These are phyloP conservation scores for Lathyrus oleraceus DNA, from an alignment of 306 rosid species.

Conservation along the genomic window DNA sequence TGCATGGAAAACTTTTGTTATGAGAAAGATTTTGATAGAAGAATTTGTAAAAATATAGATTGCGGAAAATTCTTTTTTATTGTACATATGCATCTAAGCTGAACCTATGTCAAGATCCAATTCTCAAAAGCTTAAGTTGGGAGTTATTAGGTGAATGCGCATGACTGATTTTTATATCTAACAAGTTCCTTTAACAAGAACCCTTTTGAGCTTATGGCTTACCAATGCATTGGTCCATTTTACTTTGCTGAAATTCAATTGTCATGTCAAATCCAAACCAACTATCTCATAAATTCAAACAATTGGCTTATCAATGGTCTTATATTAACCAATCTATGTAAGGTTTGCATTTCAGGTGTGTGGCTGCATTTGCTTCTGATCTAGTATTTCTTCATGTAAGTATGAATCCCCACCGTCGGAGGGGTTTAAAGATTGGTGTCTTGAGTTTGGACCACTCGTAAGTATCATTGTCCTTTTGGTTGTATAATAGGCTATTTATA, in stretches of 20 bases:
- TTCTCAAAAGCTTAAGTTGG: not conserved
- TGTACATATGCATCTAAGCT: conserved; percentile 6
- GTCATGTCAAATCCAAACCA: not conserved
- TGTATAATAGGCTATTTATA: conserved; percentile 19
- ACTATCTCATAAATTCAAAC: not conserved
- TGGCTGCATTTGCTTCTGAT: conserved; percentile 90
- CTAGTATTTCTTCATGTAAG: conserved; percentile 69
- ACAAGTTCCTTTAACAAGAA: not conserved
- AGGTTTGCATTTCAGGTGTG: conserved; percentile 68
- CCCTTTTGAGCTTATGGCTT: conserved; percentile 1
- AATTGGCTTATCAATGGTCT: not conserved
- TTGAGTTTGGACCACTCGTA: conserved; percentile 96
- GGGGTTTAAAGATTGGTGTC: conserved; percentile 59
- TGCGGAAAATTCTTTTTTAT: not conserved
- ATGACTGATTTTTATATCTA: conserved; percentile 5
- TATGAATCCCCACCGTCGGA: conserved; percentile 77
- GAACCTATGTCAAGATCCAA: not conserved
- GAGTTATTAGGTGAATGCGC: not conserved
- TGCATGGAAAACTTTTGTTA: conserved; percentile 21
- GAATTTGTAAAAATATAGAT: conserved; percentile 19
- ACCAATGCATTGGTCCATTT: not conserved
- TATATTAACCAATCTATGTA: conserved; percentile 9
- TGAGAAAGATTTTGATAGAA: conserved; percentile 16
- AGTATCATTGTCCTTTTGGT: conserved; percentile 42
- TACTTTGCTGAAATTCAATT: conserved; percentile 20